Conservation (phyloP, 208 protist genomes). For the Lotmaria passim region DNA sequence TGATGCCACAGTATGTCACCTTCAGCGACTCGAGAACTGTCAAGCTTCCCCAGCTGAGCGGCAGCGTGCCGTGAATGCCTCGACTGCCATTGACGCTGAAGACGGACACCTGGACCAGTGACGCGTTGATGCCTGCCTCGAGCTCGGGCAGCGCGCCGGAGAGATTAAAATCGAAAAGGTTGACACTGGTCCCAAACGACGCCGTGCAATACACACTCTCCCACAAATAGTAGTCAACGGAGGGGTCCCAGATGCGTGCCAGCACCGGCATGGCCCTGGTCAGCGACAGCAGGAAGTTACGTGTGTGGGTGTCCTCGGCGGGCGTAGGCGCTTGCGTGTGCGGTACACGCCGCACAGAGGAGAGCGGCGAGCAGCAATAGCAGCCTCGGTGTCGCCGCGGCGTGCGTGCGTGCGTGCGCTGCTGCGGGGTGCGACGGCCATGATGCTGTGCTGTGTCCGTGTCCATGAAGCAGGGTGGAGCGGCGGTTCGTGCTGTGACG, state of each 20-base stretch:
- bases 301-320: slow-evolving; percentile 12
- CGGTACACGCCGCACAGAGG: slow-evolving; percentile 9
- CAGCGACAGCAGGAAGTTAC: slow-evolving; percentile 10
- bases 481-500: no score
- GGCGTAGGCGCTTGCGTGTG: slow-evolving; percentile 4
- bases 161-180: not conserved
- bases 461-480: no score
- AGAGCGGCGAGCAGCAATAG: not conserved
- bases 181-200: not conserved
- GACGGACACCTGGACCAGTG: not conserved
- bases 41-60: not conserved
- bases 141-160: slow-evolving; percentile 10
- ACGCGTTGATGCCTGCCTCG: slow-evolving; percentile 2
- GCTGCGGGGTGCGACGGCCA: not conserved
- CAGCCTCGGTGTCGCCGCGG: not conserved
- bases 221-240: slow-evolving; percentile 15
- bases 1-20: not conserved
- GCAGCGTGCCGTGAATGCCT: slow-evolving; percentile 8
- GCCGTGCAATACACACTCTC: not conserved
- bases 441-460: not conserved
- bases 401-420: not conserved
- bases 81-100: not conserved
- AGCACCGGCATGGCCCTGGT: slow-evolving; percentile 1
- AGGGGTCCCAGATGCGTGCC: not conserved
- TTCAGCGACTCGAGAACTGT: not conserved